These are phyloP conservation scores for Metrosideros polymorpha DNA, from an alignment of 441 rosid species.

Conservation along the genomic window DNA sequence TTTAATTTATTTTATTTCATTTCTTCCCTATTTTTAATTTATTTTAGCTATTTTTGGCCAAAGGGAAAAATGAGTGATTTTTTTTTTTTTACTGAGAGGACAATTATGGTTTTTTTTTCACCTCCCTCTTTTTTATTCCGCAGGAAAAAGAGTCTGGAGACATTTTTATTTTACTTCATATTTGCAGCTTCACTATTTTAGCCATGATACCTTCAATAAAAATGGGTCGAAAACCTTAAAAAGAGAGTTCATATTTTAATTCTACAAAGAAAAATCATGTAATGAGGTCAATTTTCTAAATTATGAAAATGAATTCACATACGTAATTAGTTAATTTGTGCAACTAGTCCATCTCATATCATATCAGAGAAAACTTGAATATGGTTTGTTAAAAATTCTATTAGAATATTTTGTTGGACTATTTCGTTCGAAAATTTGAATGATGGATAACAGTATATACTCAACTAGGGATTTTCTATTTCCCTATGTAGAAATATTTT, in stretches of 20 bases:
- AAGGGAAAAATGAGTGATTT: not conserved
- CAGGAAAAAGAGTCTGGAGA: not conserved
- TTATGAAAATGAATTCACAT: not conserved
- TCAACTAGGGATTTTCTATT: not conserved
- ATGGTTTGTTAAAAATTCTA: too few relatives aligned
- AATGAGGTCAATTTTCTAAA: fast-evolving
- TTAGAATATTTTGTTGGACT: fast-evolving
- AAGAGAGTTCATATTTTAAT: not conserved
- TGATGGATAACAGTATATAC: fast-evolving
- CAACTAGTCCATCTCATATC: not conserved
- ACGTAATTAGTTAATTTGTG: not conserved
- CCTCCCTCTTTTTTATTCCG: not conserved
- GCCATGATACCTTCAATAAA: not conserved
- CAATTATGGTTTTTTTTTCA: not conserved
- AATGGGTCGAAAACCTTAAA: not conserved
- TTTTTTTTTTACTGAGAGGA: not conserved
- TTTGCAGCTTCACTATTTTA: not conserved
- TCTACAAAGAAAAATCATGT: fast-evolving
- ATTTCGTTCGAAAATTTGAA: not conserved
- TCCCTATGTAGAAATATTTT: not conserved
- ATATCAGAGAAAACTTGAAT: not conserved
- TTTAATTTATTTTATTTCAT: too few relatives aligned
- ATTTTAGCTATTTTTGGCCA: not conserved
- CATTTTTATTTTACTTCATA: not conserved
- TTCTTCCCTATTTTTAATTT: too few relatives aligned